Evolutionary conservation across 768 basidiomycete species (phyloP), one percentile per base, ranked within the genome.

Genomic region (Mycena olivaceomarginata): DNA sequence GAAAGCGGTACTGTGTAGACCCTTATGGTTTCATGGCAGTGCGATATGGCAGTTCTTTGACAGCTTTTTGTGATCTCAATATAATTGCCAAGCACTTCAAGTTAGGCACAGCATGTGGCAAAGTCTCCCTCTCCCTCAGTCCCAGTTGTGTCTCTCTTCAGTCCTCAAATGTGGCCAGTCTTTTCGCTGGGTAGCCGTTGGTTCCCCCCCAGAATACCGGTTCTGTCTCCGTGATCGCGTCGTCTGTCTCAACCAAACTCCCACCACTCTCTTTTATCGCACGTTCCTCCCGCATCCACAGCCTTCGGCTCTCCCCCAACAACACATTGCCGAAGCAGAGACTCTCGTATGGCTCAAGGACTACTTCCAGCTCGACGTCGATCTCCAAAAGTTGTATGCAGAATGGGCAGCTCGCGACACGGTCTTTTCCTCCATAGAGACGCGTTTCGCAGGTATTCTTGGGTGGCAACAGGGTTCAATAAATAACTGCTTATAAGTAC

Each of bases 311-410:
- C 75, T 82, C 25, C 85, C 88, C 9, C 78, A 80, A 11, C 79
- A 85, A 8, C 79, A 85, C 62, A 67, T 84, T 31, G 86, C 87
- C 69, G 90, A 95, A 60, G 89, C 89, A 6, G 94, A 95, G 81
- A 96, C 96, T 0, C 83, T 95, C 53, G 82, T 85, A 5, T 97
- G 95, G 94, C 84, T 99, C 41, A 88, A 88, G 40, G 93, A 96
- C 83, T 99, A 99, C 85, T 98, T 99, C 82, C 96, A 98, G 79
- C 91, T 99, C 8, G 90, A 95, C 62, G 87, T 95, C 11, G 94
- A 96, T 82, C 89, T 99, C 11, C 84, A 87, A 22, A 82, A 84
- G 31, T 88, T 99, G 4, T 99, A 99, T 82, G 85, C 88, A 22
- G 86, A 93, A 76, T 99, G 98, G 98, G 87, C 91, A 43, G 79